Evolutionary conservation across 164 flowering plant genomes (phyloP), one percentile per base, ranked within the genome.

Genomic region (Buxus sempervirens): DNA sequence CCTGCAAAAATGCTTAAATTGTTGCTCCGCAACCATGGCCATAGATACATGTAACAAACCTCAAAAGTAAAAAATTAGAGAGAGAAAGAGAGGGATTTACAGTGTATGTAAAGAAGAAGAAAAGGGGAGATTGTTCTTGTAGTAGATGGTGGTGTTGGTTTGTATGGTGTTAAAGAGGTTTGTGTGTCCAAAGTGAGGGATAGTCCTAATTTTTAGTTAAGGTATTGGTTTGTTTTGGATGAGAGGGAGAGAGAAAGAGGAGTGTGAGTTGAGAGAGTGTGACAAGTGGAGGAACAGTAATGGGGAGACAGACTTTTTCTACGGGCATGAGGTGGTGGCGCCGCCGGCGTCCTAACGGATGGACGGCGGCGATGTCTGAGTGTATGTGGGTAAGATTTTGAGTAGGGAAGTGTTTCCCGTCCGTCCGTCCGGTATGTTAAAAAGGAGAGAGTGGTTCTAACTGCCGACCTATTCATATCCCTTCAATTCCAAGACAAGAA

Each of bases 401-500:
- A 24, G 8, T 67, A 60, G 62, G 69, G 54, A 76, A 77, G 80
- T 70, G 58, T 41, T 63, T 73, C 45, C 60, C 80, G 73, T 60
- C 60, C 49, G 36, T 62, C 76, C 80, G 48, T 73, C 21, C 67
- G 55, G 38, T 66, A 20, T 64, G 21, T 48, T n/a, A 62, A 48
- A 45, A 64, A 38, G 15, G 36, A 38, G 14, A 58, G 73, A 60
- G 76, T 72, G 77, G 77, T 77, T 78, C 68, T 71, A 81, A 77
- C 83, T 78, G 75, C 80, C 78, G 71, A 71, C 67, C 80, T 80
- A 82, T 85, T 83, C 82, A 78, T 83, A 62, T 84, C 82, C 80
- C 87, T 88, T 84, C 87, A 79, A 84, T 82, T 84, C 85, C 83
- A 87, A 83, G 83, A 84, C 82, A 88, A 81, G 85, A 80, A 85